A percentile compares a stretch with the other conserved stretches of the same genome.
Evolutionary conservation across 2,329 filamentous ascomycete genomes (phyloP).

Genomic region (Pezicula rhizophila): DNA sequence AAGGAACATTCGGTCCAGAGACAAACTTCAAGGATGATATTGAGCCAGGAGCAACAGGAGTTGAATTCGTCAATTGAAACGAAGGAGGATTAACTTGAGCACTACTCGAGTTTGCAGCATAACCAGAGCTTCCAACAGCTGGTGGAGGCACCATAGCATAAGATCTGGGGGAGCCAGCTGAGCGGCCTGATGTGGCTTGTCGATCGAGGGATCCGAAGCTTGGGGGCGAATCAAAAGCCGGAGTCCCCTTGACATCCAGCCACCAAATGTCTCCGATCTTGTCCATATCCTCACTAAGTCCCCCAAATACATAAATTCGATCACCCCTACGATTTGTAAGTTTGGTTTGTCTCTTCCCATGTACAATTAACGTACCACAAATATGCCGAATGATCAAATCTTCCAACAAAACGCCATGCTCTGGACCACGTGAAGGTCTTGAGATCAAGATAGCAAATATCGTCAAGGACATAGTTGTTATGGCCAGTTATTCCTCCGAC

Average conservation of each 20-base stretch:
- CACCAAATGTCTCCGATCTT: constrained; percentile 95
- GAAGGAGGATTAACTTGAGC: constrained; percentile 62
- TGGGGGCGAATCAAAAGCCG: constrained; percentile 71
- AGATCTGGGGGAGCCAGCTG: constrained; percentile 45
- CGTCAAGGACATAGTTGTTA: constrained; percentile 86
- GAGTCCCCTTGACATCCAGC: constrained; percentile 87
- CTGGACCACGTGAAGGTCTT: constrained; percentile 98
- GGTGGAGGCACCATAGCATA: constrained; percentile 45
- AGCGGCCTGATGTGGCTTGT: constrained; percentile 22
- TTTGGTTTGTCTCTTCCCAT: not conserved
- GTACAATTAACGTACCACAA: constrained; percentile 55
- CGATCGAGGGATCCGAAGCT: constrained; percentile 46
- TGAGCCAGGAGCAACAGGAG: constrained; percentile 79
- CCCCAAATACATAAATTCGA: constrained; percentile 93
- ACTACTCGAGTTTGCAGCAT: constrained; percentile 62
- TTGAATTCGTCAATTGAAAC: constrained; percentile 64
- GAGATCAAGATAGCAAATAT: constrained; percentile 92
- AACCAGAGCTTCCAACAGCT: constrained; percentile 54
- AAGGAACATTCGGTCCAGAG: constrained; percentile 77
- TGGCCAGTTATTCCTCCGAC: constrained; percentile 93
- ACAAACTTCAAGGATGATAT: constrained; percentile 89
- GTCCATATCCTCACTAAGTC: constrained; percentile 93
- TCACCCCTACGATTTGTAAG: constrained; percentile 47
- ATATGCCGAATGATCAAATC: constrained; percentile 93
- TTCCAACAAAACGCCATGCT: constrained; percentile 88